Percentiles rank a stretch among this genome's conserved stretches.
These are phyloP conservation scores for Monilinia fructicola DNA, from an alignment of 2,329 filamentous ascomycete species.

Conservation along the genomic window DNA sequence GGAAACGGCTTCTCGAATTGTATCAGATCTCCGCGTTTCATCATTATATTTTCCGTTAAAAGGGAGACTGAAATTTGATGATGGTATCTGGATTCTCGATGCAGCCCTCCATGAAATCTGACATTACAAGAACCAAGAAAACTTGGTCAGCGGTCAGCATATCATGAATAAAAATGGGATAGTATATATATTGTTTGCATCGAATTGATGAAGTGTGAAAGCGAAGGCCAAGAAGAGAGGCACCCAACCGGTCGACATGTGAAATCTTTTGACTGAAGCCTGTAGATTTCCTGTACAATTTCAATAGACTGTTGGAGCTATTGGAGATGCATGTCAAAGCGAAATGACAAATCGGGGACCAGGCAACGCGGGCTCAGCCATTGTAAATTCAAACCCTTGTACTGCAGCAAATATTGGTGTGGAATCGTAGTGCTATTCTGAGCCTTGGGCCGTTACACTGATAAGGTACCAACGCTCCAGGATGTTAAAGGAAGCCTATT, in stretches of 20 bases:
- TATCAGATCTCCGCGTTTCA: slow-evolving; percentile 20
- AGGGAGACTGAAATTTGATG: not conserved
- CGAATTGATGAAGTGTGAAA: not conserved
- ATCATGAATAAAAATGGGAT: not conserved
- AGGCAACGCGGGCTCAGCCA: not conserved
- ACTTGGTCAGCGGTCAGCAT: slow-evolving; percentile 2
- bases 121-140: slow-evolving; percentile 12
- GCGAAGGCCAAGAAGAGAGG: not conserved
- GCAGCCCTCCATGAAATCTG: not conserved
- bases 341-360: not conserved
- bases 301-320: not conserved
- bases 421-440: not conserved
- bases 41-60: not conserved
- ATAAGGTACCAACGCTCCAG: slow-evolving; percentile 6
- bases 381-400: not conserved
- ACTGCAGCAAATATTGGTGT: not conserved
- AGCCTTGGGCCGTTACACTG: not conserved
- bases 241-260: not conserved
- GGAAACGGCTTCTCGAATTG: slow-evolving; percentile 7
- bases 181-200: no score
- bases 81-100: slow-evolving; percentile 9
- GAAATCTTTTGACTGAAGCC: not conserved
- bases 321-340: not conserved
- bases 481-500: not conserved
- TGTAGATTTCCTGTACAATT: not conserved